Conservation (phyloP, 495 filamentous ascomycete genomes). For the Geopyxis carbonaria region DNA sequence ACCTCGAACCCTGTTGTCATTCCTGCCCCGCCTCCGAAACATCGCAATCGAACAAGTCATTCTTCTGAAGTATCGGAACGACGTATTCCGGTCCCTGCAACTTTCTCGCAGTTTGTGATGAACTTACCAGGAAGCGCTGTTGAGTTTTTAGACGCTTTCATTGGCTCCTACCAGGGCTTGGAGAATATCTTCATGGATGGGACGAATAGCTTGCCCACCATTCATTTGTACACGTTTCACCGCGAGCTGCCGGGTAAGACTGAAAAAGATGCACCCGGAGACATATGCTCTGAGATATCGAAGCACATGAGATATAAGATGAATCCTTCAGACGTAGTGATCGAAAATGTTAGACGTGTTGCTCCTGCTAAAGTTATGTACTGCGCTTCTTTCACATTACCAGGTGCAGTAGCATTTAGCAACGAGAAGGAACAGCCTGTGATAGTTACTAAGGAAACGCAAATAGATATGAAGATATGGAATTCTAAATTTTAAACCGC, state of each 20-base stretch:
- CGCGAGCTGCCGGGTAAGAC: conserved; percentile 6
- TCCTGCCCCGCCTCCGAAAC: conserved; percentile 8
- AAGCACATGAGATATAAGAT: conserved; percentile 15
- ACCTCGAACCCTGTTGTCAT: conserved; percentile 31
- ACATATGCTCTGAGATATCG: conserved; percentile 13
- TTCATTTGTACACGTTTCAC: conserved; percentile 54
- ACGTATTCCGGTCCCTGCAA: conserved; percentile 40
- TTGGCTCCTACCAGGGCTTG: conserved; percentile 56
- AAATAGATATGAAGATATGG: neutral
- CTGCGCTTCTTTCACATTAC: conserved; percentile 79
- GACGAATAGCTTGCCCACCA: conserved; percentile 45
- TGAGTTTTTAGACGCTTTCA: conserved; percentile 69
- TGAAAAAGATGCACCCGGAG: conserved; percentile 10
- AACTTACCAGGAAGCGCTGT: conserved; percentile 85
- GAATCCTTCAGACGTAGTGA: conserved; percentile 38
- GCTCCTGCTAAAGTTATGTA: conserved; percentile 93
- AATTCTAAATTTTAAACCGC: no score
- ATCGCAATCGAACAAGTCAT: conserved; percentile 10
- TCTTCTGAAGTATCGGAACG: conserved; percentile 29
- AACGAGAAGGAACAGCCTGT: neutral
- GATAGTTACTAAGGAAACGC: neutral
- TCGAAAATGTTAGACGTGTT: conserved; percentile 72
- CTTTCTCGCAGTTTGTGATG: conserved; percentile 86
- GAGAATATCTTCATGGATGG: conserved; percentile 45
- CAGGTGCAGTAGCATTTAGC: conserved; percentile 61